Base-by-base conservation (phyloP, 2,329 filamentous ascomycete species). In the Monosporascus sp. region DNA sequence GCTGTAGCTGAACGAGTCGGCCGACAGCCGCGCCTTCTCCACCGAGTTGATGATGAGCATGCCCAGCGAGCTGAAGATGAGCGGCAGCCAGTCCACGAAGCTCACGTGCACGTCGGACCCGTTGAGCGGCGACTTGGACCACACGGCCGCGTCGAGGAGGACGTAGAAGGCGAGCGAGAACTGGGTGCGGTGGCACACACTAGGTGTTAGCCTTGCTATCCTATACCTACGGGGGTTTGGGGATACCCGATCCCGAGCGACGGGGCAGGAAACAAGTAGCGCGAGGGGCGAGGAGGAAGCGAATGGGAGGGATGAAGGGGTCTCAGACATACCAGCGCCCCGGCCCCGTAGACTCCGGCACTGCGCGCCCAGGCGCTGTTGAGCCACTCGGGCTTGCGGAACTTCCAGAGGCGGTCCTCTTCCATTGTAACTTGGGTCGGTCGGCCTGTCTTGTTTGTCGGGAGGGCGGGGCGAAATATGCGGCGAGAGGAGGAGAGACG, bases 41-140 rank as follows among this genome's bases (percentile, higher is more conserved):
- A 86, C 83, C 60, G 78, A 82, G 76, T 87, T 87, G 75, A 87
- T 87, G 69, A 87, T 86, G 54, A 87, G 77, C 82, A 87, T 87
- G 58, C 85, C 84, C 57, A 87, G 74, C 58, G 79, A 78, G 60
- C 79, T 82, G 74, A 86, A 87, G 68, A 87, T 79, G 60, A 87
- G 77, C 50, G 84, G 84, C 58, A 87, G 79, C 84, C 84, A 87
- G 78, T 87, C 84, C 70, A 86, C 76, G 64, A 86, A 88, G 60
- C 75, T 82, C 63, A 88, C 76, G 72, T 87, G 84, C 54, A 81
- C 72, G 68, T 78, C 72, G 52, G 81, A 84, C 55, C 75, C 78
- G 73, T 87, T 87, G 59, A 72, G 74, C 55, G 74, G 52, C 14
- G 79, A 82, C 64, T 84, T 81, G 61, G 84, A 86, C 82, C 82